phyloP scores from a whole-genome alignment of 805 yeast species.

The Starmerella sp. region DNA sequence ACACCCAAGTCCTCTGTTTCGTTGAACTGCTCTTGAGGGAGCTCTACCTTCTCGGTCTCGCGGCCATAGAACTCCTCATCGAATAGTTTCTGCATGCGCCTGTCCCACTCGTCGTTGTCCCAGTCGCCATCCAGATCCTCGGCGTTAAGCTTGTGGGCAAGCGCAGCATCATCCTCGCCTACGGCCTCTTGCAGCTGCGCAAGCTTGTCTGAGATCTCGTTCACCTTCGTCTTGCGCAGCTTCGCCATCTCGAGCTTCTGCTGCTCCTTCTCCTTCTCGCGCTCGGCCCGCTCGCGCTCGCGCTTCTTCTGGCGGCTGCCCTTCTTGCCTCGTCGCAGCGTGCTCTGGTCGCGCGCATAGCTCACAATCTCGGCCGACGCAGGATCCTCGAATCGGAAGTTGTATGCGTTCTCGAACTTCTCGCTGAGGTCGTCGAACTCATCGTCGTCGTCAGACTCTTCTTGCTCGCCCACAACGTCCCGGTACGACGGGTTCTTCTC shows the following conservation, averaged over 20 bases:
- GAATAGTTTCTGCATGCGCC: slow-evolving; percentile 70
- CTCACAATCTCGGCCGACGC: slow-evolving; percentile 81
- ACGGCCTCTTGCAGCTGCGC: slow-evolving; percentile 54
- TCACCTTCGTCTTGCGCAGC: slow-evolving; percentile 65
- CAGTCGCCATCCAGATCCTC: slow-evolving; percentile 76
- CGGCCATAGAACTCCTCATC: slow-evolving; percentile 71
- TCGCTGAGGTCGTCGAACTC: slow-evolving; percentile 91
- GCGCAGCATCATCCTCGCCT: slow-evolving; percentile 45
- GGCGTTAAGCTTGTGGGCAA: slow-evolving; percentile 56
- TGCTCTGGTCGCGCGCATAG: slow-evolving; percentile 86
- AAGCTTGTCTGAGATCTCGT: slow-evolving; percentile 62
- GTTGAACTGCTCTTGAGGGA: slow-evolving; percentile 34
- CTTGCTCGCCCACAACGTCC: slow-evolving; percentile 31
- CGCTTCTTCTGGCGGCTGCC: slow-evolving; percentile 73
- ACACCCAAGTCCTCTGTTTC: slow-evolving; percentile 25
- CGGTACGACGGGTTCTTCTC: slow-evolving; percentile 25
- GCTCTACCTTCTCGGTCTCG: slow-evolving; percentile 30
- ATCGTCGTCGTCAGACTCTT: slow-evolving; percentile 59
- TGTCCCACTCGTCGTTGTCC: slow-evolving; percentile 85
- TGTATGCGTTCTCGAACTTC: slow-evolving; percentile 80
- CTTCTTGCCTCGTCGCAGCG: slow-evolving; percentile 69
- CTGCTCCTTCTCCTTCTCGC: slow-evolving; percentile 40
- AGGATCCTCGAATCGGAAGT: slow-evolving; percentile 90
- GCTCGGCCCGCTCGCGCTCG: slow-evolving; percentile 51
- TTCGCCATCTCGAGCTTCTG: slow-evolving; percentile 52